These are phyloP conservation scores for Aureobasidium uvarum DNA, from an alignment of 2,329 filamentous ascomycete genomes.

Conservation along the genomic window DNA sequence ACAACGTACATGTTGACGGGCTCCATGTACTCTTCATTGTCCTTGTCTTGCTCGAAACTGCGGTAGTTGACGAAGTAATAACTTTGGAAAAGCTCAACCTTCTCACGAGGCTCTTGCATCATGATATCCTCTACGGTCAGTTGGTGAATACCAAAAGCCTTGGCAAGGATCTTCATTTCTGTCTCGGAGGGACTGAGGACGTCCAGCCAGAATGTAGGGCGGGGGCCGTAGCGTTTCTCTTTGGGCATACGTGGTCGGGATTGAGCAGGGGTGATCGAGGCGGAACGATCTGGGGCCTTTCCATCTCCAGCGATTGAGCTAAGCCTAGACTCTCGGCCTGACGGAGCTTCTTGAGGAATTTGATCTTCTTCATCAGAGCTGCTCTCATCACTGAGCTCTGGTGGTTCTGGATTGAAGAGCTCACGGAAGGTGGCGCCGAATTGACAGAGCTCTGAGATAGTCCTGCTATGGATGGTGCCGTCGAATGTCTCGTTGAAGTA, in stretches of 20 bases:
- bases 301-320: conserved; percentile 8
- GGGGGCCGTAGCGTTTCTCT: conserved; percentile 61
- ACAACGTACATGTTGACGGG: conserved; percentile 98
- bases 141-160: conserved; percentile 93
- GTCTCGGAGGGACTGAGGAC: conserved; percentile 85
- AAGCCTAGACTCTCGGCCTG: conserved; percentile 22
- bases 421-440: conserved; percentile 80
- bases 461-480: conserved; percentile 93
- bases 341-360: conserved; percentile 32
- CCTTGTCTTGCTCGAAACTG: conserved; percentile 91
- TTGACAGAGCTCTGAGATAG: conserved; percentile 88
- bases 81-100: conserved; percentile 93
- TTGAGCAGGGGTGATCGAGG: conserved; percentile 34
- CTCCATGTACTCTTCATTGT: conserved; percentile 85
- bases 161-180: conserved; percentile 92
- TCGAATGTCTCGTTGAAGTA: conserved; percentile 98
- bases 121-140: conserved; percentile 95
- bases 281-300: conserved; percentile 39
- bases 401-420: conserved; percentile 85
- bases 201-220: conserved; percentile 96
- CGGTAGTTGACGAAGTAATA: conserved; percentile 99
- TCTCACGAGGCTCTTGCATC: conserved; percentile 95
- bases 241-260: conserved; percentile 20
- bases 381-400: conserved; percentile 67
- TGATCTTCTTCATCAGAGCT: conserved; percentile 61